Conservation (phyloP, 139 green algal species). For the Chlorella vulgaris region DNA sequence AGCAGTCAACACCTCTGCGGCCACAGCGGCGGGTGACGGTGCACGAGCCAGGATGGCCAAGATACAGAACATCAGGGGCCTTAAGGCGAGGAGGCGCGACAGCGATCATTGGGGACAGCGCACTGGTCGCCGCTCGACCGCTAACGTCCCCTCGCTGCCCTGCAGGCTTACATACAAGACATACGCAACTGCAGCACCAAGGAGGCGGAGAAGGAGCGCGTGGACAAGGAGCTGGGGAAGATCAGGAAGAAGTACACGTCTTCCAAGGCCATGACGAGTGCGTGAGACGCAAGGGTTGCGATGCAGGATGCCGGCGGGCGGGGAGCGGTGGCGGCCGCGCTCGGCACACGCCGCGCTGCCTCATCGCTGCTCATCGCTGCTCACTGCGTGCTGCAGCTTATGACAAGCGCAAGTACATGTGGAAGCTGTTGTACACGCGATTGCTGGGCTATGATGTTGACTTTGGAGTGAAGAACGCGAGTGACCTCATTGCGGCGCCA, state of each 20-base stretch:
- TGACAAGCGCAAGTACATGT: slow-evolving; percentile 99
- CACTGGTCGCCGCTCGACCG: background rate
- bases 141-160: background rate
- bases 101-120: background rate
- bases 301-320: no score
- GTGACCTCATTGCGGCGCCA: slow-evolving; percentile 88
- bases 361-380: no score
- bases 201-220: slow-evolving; percentile 86
- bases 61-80: slow-evolving; percentile 68
- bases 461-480: slow-evolving; percentile 97
- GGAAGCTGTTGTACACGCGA: slow-evolving; percentile 99
- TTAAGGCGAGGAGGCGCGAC: slow-evolving; percentile 72
- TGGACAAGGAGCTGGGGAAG: slow-evolving; percentile 99
- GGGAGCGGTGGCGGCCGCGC: background rate
- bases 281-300: background rate
- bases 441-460: slow-evolving; percentile 99
- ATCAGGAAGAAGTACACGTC: slow-evolving; percentile 95
- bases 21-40: background rate
- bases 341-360: background rate
- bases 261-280: slow-evolving; percentile 64
- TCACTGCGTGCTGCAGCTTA: slow-evolving; percentile 73
- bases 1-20: background rate
- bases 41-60: slow-evolving; percentile 66
- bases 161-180: slow-evolving; percentile 93
- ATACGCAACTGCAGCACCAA: slow-evolving; percentile 89